Conservation (phyloP, 2,329 filamentous ascomycete genomes). For the Huntiella savannae region DNA sequence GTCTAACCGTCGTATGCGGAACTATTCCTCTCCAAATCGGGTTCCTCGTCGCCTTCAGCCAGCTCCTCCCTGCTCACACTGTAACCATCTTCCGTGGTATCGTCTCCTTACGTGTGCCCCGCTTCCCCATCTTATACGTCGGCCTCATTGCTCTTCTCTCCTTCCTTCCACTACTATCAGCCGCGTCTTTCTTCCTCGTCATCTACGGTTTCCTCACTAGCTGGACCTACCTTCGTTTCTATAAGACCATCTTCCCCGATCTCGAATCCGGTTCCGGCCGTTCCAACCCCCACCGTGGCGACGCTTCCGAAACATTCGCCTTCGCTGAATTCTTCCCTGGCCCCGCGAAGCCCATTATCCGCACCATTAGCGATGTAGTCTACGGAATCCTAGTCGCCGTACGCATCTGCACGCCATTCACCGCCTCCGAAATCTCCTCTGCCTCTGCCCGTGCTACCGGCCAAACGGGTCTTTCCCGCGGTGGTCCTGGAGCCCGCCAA, state of each 20-base stretch:
- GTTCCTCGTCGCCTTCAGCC: conserved; percentile 93
- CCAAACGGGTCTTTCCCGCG: conserved; percentile 34
- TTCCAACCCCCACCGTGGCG: conserved; percentile 47
- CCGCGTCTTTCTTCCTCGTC: conserved; percentile 61
- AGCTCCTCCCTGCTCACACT: conserved; percentile 91
- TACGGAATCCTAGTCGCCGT: conserved; percentile 59
- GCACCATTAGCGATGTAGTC: conserved; percentile 51
- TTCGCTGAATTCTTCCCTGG: conserved; percentile 93
- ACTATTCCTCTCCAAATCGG: conserved; percentile 77
- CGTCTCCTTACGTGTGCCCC: conserved; percentile 67
- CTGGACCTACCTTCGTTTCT: conserved; percentile 95
- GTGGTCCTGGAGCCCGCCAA: conserved; percentile 52
- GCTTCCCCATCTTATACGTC: conserved; percentile 55
- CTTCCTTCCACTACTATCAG: conserved; percentile 37
- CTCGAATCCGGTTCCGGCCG: conserved; percentile 34
- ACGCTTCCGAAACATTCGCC: conserved; percentile 89
- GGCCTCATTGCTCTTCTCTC: conserved; percentile 48
- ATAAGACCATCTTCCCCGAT: conserved; percentile 56
- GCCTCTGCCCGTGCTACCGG: conserved; percentile 50
- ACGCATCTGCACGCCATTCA: conserved; percentile 69
- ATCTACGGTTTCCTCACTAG: conserved; percentile 67
- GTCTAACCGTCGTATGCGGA: conserved; percentile 66
- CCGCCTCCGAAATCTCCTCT: conserved; percentile 56
- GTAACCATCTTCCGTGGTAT: conserved; percentile 82
- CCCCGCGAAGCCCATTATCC: conserved; percentile 57